Percentiles rank a stretch among this genome's conserved stretches.
These are phyloP conservation scores for Chaetomium fimeti DNA, from an alignment of 495 filamentous ascomycete species.

Conservation along the genomic window DNA sequence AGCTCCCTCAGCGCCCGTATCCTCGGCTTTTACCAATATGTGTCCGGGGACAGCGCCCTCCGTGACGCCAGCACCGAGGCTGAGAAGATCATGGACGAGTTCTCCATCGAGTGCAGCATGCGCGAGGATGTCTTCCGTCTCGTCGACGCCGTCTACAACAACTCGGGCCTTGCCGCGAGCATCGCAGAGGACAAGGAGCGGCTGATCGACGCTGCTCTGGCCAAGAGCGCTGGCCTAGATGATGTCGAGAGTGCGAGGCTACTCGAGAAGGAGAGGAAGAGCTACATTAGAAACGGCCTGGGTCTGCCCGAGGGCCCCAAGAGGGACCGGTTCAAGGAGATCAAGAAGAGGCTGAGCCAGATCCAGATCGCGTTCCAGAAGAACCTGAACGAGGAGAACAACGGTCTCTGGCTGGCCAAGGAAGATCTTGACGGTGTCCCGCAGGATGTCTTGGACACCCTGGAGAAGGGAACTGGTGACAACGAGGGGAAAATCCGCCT, in stretches of 20 bases:
- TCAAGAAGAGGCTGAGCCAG: constrained; percentile 60
- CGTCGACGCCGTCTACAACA: constrained; percentile 54
- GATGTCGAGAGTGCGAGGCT: constrained; percentile 52
- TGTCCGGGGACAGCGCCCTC: constrained; percentile 65
- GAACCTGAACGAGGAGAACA: constrained; percentile 61
- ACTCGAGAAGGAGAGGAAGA: constrained; percentile 59
- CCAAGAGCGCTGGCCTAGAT: constrained; percentile 35
- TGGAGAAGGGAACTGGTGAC: constrained; percentile 71
- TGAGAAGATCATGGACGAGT: constrained; percentile 60
- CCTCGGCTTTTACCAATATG: constrained; percentile 76
- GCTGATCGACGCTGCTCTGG: constrained; percentile 32
- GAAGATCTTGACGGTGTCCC: constrained; percentile 61
- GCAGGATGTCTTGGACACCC: constrained; percentile 52
- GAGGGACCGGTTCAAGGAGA: constrained; percentile 62
- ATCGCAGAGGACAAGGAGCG: constrained; percentile 39
- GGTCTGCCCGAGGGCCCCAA: constrained; percentile 53
- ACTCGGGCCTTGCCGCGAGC: constrained; percentile 44
- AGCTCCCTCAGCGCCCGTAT: constrained; percentile 60
- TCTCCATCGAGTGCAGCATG: constrained; percentile 59
- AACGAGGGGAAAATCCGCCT: constrained; percentile 59
- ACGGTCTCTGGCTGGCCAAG: constrained; percentile 58
- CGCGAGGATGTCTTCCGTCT: constrained; percentile 60
- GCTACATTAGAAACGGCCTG: constrained; percentile 57
- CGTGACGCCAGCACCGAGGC: constrained; percentile 62
- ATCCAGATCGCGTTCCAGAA: constrained; percentile 59